These are phyloP conservation scores for Ustulina deusta DNA, from an alignment of 2,329 filamentous ascomycete genomes.

Conservation along the genomic window DNA sequence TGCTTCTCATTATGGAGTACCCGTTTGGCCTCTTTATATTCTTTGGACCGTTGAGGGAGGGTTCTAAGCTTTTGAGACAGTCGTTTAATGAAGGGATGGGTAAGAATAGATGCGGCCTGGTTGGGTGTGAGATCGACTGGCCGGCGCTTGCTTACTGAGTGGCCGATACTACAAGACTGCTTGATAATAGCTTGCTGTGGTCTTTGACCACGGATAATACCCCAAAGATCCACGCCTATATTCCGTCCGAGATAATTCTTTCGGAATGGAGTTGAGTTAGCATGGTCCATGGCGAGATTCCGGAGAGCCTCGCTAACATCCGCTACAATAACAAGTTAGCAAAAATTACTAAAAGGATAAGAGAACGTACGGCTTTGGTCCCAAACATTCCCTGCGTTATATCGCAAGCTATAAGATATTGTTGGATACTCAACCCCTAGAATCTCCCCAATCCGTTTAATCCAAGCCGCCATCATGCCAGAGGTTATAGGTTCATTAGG, in stretches of 20 bases:
- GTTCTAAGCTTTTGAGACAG: slow-evolving; percentile 4
- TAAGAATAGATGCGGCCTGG: slow-evolving; percentile 35
- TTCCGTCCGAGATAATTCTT: slow-evolving; percentile 19
- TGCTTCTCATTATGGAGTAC: slow-evolving; percentile 8
- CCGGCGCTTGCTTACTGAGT: slow-evolving; percentile 37
- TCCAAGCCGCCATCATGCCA: slow-evolving; percentile 39
- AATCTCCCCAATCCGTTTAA: slow-evolving; percentile 41
- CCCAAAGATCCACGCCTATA: slow-evolving; percentile 11
- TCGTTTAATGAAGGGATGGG: slow-evolving; percentile 23
- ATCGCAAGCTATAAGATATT: slow-evolving; percentile 42
- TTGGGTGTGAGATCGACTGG: slow-evolving; percentile 37
- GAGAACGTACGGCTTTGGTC: slow-evolving; percentile 41
- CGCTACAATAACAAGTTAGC: slow-evolving; percentile 4
- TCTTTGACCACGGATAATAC: slow-evolving; percentile 18
- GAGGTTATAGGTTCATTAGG: slow-evolving; percentile 39
- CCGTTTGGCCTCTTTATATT: background rate
- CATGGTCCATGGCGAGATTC: slow-evolving; percentile 23
- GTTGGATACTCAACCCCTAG: slow-evolving; percentile 34
- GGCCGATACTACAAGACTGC: slow-evolving; percentile 39
- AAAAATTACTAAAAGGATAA: background rate
- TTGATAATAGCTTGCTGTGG: slow-evolving; percentile 38
- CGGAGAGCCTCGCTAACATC: slow-evolving; percentile 26
- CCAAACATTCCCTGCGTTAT: slow-evolving; percentile 41
- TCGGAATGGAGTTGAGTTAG: slow-evolving; percentile 15
- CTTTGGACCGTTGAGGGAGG: background rate